Conservation (phyloP, 306 rosid genomes). For the Cicer chorassanicum region DNA sequence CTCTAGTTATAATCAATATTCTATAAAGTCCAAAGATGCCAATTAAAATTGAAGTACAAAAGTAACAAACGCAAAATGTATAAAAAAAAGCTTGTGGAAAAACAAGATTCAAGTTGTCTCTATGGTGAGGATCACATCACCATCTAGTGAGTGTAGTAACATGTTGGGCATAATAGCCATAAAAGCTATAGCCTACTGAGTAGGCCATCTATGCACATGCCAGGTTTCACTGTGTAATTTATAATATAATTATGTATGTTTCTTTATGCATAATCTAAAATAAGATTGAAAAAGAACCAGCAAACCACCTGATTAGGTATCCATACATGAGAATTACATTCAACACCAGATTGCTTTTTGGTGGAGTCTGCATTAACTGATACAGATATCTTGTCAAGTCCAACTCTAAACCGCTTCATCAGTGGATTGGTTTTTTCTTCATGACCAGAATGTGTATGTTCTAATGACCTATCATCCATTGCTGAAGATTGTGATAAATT, state of each 20-base stretch:
- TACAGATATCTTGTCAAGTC: constrained; percentile 65
- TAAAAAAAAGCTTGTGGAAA: neutral
- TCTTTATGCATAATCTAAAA: neutral
- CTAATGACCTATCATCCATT: constrained; percentile 55
- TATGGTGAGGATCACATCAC: neutral
- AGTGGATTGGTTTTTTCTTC: constrained; percentile 59
- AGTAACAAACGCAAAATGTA: constrained; percentile 15
- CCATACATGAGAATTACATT: constrained; percentile 69
- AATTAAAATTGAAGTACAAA: neutral
- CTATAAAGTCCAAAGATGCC: constrained; percentile 3
- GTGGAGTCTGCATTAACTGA: constrained; percentile 50
- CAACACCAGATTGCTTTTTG: constrained; percentile 65
- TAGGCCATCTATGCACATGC: neutral
- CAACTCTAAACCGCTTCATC: constrained; percentile 70
- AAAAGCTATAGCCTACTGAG: neutral
- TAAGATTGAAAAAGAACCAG: constrained; percentile 16
- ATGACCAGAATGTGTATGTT: constrained; percentile 52
- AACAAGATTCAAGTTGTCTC: constrained; percentile 12
- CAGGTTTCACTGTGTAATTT: neutral
- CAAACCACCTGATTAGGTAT: constrained; percentile 63
- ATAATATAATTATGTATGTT: neutral
- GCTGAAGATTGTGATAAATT: constrained; percentile 56
- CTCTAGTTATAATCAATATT: neutral
- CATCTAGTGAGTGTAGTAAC: neutral
- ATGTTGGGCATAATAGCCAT: neutral